Conservation (phyloP, 1,139 yeast genomes). For the Suhomyces wounanorum region DNA sequence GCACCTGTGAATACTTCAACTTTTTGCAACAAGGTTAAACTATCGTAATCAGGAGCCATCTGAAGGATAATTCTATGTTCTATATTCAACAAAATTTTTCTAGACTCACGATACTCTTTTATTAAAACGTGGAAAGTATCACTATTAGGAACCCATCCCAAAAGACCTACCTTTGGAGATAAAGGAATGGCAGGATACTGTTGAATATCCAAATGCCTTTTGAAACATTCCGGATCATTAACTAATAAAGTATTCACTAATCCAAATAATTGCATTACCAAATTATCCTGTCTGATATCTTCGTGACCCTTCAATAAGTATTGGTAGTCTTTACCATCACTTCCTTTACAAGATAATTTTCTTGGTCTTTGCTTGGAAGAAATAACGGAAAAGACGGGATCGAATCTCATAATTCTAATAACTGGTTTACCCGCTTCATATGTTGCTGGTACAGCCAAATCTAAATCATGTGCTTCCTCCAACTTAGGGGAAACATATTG, state of each 20-base stretch:
- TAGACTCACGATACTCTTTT: constrained; percentile 87
- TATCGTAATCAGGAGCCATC: constrained; percentile 98
- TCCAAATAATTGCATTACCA: constrained; percentile 97
- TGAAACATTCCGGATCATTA: constrained; percentile 94
- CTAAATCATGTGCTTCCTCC: constrained; percentile 74
- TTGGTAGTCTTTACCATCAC: constrained; percentile 88
- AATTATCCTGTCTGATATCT: constrained; percentile 94
- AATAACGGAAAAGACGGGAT: constrained; percentile 83
- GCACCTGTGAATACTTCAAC: constrained; percentile 97
- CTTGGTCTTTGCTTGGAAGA: constrained; percentile 97
- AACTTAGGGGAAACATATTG: constrained; percentile 93
- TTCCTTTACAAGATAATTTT: constrained; percentile 73
- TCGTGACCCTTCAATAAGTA: constrained; percentile 92
- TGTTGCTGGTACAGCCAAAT: constrained; percentile 92
- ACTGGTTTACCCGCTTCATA: constrained; percentile 84
- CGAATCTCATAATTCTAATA: constrained; percentile 71
- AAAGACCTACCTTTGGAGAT: constrained; percentile 93
- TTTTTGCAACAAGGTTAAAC: constrained; percentile 81
- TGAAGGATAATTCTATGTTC: constrained; percentile 96
- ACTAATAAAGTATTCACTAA: constrained; percentile 86
- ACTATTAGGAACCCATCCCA: constrained; percentile 97
- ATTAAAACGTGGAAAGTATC: constrained; percentile 95
- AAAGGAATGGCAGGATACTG: constrained; percentile 91
- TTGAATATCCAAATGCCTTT: constrained; percentile 91
- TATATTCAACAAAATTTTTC: constrained; percentile 84